Conservation (phyloP, 305 asterid genomes). For the Fraxinus nigra region DNA sequence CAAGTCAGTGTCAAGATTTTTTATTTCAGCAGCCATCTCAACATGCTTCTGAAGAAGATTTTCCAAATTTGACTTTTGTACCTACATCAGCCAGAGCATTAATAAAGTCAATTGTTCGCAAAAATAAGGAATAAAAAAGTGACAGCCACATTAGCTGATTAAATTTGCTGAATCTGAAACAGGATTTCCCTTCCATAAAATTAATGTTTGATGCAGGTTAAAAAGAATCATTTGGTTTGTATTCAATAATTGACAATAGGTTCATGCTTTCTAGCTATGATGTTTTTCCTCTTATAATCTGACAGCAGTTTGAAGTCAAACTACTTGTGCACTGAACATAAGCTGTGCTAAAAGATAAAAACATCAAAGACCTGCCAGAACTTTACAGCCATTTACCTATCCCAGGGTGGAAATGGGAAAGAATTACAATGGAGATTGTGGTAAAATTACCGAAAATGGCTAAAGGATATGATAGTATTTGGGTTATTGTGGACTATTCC, state of each 20-base stretch:
- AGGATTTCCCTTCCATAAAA: background rate
- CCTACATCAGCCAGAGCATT: constrained; percentile 40
- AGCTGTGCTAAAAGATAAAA: background rate
- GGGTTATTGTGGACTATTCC: background rate
- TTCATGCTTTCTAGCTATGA: background rate
- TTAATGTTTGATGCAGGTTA: background rate
- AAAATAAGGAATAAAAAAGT: background rate
- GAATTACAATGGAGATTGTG: background rate
- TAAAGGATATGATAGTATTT: background rate
- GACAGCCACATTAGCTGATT: background rate
- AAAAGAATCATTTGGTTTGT: background rate
- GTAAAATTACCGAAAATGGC: background rate
- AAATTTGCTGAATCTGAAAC: background rate
- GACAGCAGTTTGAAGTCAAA: background rate
- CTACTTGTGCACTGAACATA: background rate
- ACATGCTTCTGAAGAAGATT: constrained; percentile 95
- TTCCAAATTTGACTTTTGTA: constrained; percentile 90
- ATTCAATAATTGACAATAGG: background rate
- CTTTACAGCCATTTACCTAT: background rate
- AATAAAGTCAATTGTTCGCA: background rate
- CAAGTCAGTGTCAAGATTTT: constrained; percentile 94
- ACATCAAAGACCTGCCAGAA: background rate
- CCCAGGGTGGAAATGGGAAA: background rate
- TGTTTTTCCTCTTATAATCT: background rate
- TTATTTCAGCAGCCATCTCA: constrained; percentile 97